These are phyloP conservation scores for Dactylellina cionopaga DNA, from an alignment of 2,329 filamentous ascomycete species.

Conservation along the genomic window DNA sequence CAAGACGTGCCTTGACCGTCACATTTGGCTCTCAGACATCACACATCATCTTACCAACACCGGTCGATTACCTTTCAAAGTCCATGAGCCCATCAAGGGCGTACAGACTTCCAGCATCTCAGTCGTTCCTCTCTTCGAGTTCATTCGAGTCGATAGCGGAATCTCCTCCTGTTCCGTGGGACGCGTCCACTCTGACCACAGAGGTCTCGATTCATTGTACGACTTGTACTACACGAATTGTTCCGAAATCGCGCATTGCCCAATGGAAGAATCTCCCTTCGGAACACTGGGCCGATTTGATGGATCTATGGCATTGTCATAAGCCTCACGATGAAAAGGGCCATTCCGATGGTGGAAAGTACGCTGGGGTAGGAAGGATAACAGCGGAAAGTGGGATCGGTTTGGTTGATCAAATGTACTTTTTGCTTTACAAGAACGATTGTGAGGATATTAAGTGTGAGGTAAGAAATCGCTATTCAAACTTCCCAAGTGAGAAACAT, in stretches of 20 bases:
- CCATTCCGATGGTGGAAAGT: conserved; percentile 56
- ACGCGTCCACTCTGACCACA: conserved; percentile 64
- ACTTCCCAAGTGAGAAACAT: conserved; percentile 10
- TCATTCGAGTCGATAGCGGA: conserved; percentile 20
- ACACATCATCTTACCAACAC: conserved; percentile 64
- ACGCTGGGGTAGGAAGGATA: conserved; percentile 66
- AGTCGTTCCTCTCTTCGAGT: conserved; percentile 53
- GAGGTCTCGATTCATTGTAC: conserved; percentile 59
- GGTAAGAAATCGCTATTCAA: conserved; percentile 61
- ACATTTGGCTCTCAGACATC: conserved; percentile 63
- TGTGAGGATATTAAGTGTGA: conserved; percentile 63
- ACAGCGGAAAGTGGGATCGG: conserved; percentile 73
- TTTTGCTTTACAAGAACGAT: conserved; percentile 76
- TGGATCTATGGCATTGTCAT: conserved; percentile 99
- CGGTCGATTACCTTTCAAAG: conserved; percentile 62
- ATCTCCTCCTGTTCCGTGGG: conserved; percentile 65
- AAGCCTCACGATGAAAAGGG: conserved; percentile 76
- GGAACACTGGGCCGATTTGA: conserved; percentile 99
- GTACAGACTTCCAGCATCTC: conserved; percentile 55
- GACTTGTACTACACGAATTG: conserved; percentile 64
- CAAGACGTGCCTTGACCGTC: conserved; percentile 59
- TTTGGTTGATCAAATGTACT: conserved; percentile 81
- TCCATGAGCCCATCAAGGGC: conserved; percentile 63
- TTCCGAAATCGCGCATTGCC: conserved; percentile 60
- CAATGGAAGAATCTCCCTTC: conserved; percentile 93